These are phyloP conservation scores for Penicillium odoratum DNA, from an alignment of 495 filamentous ascomycete species.

Conservation along the genomic window DNA sequence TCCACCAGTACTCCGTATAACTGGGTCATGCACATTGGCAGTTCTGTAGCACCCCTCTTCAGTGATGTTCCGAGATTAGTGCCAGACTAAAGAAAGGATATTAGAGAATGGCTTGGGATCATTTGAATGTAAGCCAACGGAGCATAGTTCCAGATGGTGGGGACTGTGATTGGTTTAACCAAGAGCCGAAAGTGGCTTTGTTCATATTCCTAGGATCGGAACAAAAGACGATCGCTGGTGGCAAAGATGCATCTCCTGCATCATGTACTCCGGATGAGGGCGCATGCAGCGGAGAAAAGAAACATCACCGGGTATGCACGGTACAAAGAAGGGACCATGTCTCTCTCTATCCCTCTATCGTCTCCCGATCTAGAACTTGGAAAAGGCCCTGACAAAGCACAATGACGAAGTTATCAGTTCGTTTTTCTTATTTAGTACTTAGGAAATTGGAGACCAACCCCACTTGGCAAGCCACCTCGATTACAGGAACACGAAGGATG, in stretches of 20 bases:
- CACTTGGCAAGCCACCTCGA: constrained; percentile 20
- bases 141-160: constrained; percentile 17
- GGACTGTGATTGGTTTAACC: constrained; percentile 9
- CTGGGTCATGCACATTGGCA: constrained; percentile 1
- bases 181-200: constrained; percentile 7
- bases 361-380: constrained; percentile 16
- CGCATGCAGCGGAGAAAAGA: constrained; percentile 25
- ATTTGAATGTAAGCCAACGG: constrained; percentile 20
- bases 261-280: constrained; percentile 33
- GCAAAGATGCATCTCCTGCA: constrained; percentile 34
- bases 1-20: constrained; percentile 16
- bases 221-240: constrained; percentile 21
- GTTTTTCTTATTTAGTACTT: not conserved
- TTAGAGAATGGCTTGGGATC: constrained; percentile 1
- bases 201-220: constrained; percentile 20
- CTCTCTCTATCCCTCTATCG: not conserved
- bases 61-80: not conserved
- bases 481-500: constrained; percentile 19
- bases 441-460: constrained; percentile 12
- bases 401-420: constrained; percentile 22
- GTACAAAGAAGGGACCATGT: constrained; percentile 10
- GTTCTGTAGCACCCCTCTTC: constrained; percentile 1
- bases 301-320: constrained; percentile 28
- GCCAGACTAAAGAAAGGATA: constrained; percentile 20
- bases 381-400: constrained; percentile 19